Base-by-base conservation (phyloP, 768 basidiomycete genomes). In the Trametes villosa region DNA sequence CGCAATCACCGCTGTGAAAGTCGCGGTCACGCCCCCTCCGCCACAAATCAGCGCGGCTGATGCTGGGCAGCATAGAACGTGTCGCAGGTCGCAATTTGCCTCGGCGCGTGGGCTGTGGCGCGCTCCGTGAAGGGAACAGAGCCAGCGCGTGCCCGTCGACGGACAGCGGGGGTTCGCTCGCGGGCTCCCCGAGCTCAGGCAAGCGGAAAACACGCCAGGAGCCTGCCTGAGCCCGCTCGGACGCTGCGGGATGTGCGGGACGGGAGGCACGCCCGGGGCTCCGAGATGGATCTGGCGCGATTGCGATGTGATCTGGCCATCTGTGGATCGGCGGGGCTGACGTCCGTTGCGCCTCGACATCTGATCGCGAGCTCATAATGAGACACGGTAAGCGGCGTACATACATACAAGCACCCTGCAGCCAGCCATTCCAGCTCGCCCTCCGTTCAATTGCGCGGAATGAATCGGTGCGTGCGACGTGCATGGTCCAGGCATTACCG, bases 231-330 rank as follows among this genome's bases (percentile, higher is more conserved):
- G 22, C 4, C 9, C 13, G 46, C 31, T 18, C 22, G 31, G 12
- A 40, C 26, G 26, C 20, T 31, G 53, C 30, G 29, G 24, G 30
- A 17, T 26, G 27, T 9, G 44, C 30, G 44, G 20, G 31, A 49
- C 56, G 56, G 56, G 30, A 27, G 24, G 20, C 22, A 49, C 9
- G 27, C 15, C 46, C 56, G 47, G 47, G 9, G 36, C 9, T 31
- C 56, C 56, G 56, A 57, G 56, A 45, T 45, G 24, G 44, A 57
- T 57, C 56, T 57, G 56, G 22, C 24, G 38, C 56, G 56, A 57
- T 57, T 7, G 47, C 56, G 56, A 57, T 57, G 29, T 20, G 18
- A 56, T 56, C 54, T 46, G 54, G 54, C 46, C 38, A 57, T 57
- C 56, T 57, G n/a, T n/a, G 56, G 56, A 57, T 49, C 56, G 56